Evolutionary conservation across 495 filamentous ascomycete species (phyloP).

Genomic region (Darksidea phi): DNA sequence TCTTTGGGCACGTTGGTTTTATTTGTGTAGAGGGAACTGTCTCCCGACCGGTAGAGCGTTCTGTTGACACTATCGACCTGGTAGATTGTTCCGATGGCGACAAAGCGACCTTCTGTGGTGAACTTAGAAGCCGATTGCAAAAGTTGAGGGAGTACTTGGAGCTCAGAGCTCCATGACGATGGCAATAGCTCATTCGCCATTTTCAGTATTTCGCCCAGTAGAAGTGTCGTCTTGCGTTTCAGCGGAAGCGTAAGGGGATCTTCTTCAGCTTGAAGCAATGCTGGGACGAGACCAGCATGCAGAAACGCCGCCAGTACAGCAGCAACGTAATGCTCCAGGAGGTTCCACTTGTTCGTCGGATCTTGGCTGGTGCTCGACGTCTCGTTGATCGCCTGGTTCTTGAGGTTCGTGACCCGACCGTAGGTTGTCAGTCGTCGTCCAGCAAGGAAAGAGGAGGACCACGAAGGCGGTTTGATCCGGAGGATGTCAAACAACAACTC

Average conservation of each 20-base stretch:
- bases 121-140: conserved; percentile 73
- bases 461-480: conserved; percentile 90
- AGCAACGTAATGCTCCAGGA: conserved; percentile 90
- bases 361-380: conserved; percentile 53
- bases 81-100: conserved; percentile 84
- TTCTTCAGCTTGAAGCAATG: conserved; percentile 63
- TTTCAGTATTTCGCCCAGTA: conserved; percentile 87
- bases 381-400: conserved; percentile 54
- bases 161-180: conserved; percentile 66
- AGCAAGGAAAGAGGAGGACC: conserved; percentile 93
- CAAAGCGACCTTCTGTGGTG: conserved; percentile 66
- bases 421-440: conserved; percentile 89
- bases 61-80: conserved; percentile 97
- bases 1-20: conserved; percentile 42
- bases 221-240: conserved; percentile 81
- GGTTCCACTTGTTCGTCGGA: conserved; percentile 68
- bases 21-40: conserved; percentile 46
- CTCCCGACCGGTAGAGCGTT: conserved; percentile 79
- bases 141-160: conserved; percentile 82
- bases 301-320: conserved; percentile 84
- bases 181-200: conserved; percentile 84
- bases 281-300: conserved; percentile 72
- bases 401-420: conserved; percentile 86
- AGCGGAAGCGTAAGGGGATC: conserved; percentile 71
- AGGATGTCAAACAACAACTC: conserved; percentile 89